phyloP scores from a whole-genome alignment of 805 yeast genomes.

The Candida nanaspora region DNA sequence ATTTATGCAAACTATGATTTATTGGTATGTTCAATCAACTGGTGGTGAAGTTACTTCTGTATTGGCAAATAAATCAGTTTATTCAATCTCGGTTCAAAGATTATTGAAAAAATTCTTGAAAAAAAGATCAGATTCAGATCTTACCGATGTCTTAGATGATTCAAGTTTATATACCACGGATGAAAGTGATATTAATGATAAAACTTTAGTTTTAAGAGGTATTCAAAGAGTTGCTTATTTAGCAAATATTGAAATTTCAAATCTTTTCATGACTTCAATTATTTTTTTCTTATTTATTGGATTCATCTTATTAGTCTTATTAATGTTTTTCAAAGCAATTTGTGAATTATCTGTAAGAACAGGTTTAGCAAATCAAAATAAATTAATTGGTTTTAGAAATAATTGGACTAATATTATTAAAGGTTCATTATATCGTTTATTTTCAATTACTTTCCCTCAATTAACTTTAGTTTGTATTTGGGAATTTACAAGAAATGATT shows the following conservation, averaged over 20 bases:
- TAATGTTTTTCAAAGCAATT: slow-evolving; percentile 59
- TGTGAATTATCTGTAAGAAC: slow-evolving; percentile 57
- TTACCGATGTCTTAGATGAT: slow-evolving; percentile 39
- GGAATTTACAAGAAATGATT: slow-evolving; percentile 81
- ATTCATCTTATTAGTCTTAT: slow-evolving; percentile 48
- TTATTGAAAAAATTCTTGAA: slow-evolving; percentile 6
- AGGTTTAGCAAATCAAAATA: slow-evolving; percentile 51
- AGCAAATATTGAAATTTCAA: slow-evolving; percentile 81
- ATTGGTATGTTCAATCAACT: slow-evolving; percentile 94
- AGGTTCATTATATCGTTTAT: slow-evolving; percentile 81
- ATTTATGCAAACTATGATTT: slow-evolving; percentile 77
- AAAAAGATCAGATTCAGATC: slow-evolving; percentile 32
- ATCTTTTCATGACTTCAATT: slow-evolving; percentile 78
- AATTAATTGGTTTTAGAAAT: slow-evolving; percentile 68
- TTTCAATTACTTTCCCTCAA: slow-evolving; percentile 84
- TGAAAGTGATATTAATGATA: slow-evolving; percentile 58
- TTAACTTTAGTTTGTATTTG: slow-evolving; percentile 74
- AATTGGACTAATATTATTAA: slow-evolving; percentile 83
- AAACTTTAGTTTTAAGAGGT: slow-evolving; percentile 80
- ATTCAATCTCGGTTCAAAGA: slow-evolving; percentile 85
- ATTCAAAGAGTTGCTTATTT: slow-evolving; percentile 84
- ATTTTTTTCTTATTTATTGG: slow-evolving; percentile 76
- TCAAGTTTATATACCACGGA: slow-evolving; percentile 55
- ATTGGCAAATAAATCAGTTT: slow-evolving; percentile 49
- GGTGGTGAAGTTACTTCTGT: slow-evolving; percentile 84